phyloP scores from a whole-genome alignment of 2,329 filamentous ascomycete genomes.

The Alternaria gansuensis region DNA sequence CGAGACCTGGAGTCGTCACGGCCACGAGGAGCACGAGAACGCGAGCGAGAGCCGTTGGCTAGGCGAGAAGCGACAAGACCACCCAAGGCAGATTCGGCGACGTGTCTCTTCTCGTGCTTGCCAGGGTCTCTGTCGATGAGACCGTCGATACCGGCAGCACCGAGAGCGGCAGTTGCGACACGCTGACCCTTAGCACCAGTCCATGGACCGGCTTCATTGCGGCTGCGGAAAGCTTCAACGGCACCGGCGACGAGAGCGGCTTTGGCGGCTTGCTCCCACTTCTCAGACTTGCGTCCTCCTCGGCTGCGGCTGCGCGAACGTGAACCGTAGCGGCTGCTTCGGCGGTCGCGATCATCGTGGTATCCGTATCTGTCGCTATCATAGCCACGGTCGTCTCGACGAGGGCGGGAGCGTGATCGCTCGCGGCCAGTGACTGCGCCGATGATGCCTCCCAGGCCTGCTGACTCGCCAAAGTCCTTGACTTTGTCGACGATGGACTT shows the following conservation, averaged over 20 bases:
- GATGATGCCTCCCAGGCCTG: slow-evolving; percentile 66
- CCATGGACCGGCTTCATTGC: slow-evolving; percentile 90
- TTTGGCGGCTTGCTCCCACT: slow-evolving; percentile 80
- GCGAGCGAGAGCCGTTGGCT: slow-evolving; percentile 78
- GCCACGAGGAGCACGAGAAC: slow-evolving; percentile 59
- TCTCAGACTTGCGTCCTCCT: slow-evolving; percentile 63
- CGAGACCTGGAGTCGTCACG: slow-evolving; percentile 52
- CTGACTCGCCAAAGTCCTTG: slow-evolving; percentile 64
- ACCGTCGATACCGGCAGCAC: slow-evolving; percentile 86
- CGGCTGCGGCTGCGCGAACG: slow-evolving; percentile 60
- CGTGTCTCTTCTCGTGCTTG: slow-evolving; percentile 79
- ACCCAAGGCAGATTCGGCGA: slow-evolving; percentile 86
- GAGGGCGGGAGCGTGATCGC: slow-evolving; percentile 58
- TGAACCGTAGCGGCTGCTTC: slow-evolving; percentile 62
- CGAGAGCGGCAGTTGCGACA: slow-evolving; percentile 83
- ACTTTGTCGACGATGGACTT: slow-evolving; percentile 66
- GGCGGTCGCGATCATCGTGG: slow-evolving; percentile 36
- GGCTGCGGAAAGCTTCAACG: slow-evolving; percentile 88
- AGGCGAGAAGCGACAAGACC: slow-evolving; percentile 86
- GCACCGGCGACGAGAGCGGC: slow-evolving; percentile 90
- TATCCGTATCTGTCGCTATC: slow-evolving; percentile 52
- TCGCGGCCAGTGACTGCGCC: slow-evolving; percentile 64
- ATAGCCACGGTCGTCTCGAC: slow-evolving; percentile 60
- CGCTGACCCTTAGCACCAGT: slow-evolving; percentile 91
- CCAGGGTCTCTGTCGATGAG: slow-evolving; percentile 73